Percentiles rank a stretch among this genome's conserved stretches.
These are phyloP conservation scores for Phoma sp. DNA, from an alignment of 2,329 filamentous ascomycete genomes.

Conservation along the genomic window DNA sequence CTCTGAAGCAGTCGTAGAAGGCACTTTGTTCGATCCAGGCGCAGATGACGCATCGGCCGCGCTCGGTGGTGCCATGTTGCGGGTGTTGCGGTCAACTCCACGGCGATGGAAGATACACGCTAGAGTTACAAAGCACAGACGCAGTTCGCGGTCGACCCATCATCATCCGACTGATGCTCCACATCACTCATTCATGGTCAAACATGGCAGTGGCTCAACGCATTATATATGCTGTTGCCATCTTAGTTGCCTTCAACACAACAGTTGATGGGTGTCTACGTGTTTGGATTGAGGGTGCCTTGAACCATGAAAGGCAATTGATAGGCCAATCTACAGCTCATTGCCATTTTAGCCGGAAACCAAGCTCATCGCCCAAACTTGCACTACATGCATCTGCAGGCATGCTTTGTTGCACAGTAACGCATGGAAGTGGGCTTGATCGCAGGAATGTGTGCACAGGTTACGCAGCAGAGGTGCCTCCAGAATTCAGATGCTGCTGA, in stretches of 20 bases:
- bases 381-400: background rate
- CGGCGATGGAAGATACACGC: constrained; percentile 11
- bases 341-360: background rate
- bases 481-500: background rate
- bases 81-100: constrained; percentile 28
- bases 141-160: constrained; percentile 12
- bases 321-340: no score
- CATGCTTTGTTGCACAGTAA: background rate
- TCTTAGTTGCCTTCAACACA: no score
- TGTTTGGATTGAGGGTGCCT: no score
- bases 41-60: constrained; percentile 31
- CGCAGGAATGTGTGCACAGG: background rate
- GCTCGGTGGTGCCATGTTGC: constrained; percentile 38
- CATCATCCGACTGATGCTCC: constrained; percentile 4
- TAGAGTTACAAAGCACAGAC: constrained; percentile 22
- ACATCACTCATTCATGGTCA: background rate
- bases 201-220: no score
- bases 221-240: no score
- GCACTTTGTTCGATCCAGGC: constrained; percentile 10
- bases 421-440: background rate
- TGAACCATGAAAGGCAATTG: no score
- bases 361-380: background rate
- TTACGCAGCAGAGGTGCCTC: background rate
- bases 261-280: no score
- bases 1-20: constrained; percentile 3